Base-by-base conservation (phyloP, 176 grass and related monocot genomes). In the Triticum aestivum region DNA sequence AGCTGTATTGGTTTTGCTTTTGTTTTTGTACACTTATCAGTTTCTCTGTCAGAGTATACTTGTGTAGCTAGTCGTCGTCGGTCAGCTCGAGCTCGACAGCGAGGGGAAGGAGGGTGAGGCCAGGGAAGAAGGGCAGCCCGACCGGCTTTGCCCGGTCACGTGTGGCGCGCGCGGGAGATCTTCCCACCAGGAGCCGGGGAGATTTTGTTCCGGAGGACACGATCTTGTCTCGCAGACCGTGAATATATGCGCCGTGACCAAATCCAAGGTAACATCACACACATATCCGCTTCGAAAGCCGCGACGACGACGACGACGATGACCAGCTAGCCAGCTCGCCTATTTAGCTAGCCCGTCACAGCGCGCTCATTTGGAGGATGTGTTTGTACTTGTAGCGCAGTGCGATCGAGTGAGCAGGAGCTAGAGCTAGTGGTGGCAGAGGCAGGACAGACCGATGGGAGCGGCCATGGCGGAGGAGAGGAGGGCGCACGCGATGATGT, bases 401-500 rank as follows among this genome's bases (percentile, higher is more conserved):
- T 54, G 51, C 51, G 51, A 54, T 15, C 13, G 32, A 17, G 21
- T 29, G 71, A 74, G 70, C 37, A 72, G 69, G 71, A 27, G 72
- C 42, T 51, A 73, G 30, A 42, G 37, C 21, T 5, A 23, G 32
- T 10, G 35, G 69, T 17, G 49, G 14, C 49, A 51, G 69, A 0
- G 18, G 74, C 11, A 32, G 8, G 56, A 2, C 2, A 0, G 8
- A 27, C 1, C 15, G 20, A 8, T 20, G 8, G 61, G 3, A 32
- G 29, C 38, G 21, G 45, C 45, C 35, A 87, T 80, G 85, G 75
- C 9, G 73, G 30, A 10, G 85, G 77, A 7, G 73, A 42, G 15
- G 85, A 75, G 69, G 64, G 34, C 89, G 76, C 89, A 87, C 70
- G 86, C 86, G 79, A 69, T 93, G 86, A 65, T 93, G 32, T 93